These are phyloP conservation scores for Raphanus raphanistrum DNA, from an alignment of 345 rosid species.

Conservation along the genomic window DNA sequence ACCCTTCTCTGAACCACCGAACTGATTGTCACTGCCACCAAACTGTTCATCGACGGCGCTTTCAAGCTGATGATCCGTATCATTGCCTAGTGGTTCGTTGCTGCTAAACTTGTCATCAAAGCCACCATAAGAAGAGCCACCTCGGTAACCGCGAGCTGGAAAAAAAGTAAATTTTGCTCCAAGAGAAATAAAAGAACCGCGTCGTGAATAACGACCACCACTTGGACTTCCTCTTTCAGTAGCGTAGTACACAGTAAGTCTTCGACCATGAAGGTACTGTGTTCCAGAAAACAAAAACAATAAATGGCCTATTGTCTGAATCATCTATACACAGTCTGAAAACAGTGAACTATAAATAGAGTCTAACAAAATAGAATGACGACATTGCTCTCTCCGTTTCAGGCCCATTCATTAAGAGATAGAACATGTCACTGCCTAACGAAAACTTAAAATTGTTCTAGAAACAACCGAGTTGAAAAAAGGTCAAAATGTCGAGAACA, in stretches of 20 bases:
- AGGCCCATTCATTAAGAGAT: too few relatives aligned
- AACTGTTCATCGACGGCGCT: constrained; percentile 17
- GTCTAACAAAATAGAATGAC: too few relatives aligned
- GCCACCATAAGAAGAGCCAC: constrained; percentile 31
- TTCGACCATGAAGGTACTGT: constrained; percentile 85
- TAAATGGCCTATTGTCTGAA: constrained; percentile 42
- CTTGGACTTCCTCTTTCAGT: constrained; percentile 51
- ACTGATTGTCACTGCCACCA: constrained; percentile 38
- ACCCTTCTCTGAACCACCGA: constrained; percentile 38
- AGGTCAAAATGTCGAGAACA: neutral
- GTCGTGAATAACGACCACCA: neutral
- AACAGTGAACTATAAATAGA: neutral
- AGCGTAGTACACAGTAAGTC: constrained; percentile 76
- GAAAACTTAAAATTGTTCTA: neutral
- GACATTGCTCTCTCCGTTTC: too few relatives aligned
- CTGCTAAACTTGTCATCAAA: constrained; percentile 36
- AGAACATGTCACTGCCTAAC: neutral
- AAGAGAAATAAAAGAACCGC: neutral
- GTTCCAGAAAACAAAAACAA: constrained; percentile 5
- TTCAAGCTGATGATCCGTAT: constrained; percentile 29
- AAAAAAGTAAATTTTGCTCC: too few relatives aligned
- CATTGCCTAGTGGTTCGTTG: constrained; percentile 25
- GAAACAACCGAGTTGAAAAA: neutral
- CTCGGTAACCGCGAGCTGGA: constrained; percentile 34
- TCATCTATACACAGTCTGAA: neutral